Evolutionary conservation across 768 basidiomycete genomes (phyloP).

Genomic region (Mycena pura): DNA sequence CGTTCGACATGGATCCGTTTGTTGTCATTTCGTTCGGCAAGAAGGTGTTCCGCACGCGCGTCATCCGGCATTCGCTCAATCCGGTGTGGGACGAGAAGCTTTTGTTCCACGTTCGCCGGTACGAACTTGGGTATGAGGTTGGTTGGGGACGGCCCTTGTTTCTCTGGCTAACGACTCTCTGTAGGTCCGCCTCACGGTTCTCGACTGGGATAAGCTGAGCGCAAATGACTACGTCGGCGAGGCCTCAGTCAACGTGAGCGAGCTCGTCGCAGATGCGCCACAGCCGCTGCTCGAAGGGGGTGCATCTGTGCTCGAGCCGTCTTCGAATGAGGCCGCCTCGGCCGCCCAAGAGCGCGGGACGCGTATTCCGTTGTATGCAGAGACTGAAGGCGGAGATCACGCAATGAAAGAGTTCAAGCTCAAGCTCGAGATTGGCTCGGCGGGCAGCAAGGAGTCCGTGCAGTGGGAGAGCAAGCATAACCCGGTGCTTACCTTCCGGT

Average conservation of each 20-base stretch:
- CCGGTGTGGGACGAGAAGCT: slow-evolving; percentile 96
- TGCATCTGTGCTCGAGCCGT: no score
- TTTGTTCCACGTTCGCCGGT: slow-evolving; percentile 91
- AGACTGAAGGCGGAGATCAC: slow-evolving; percentile 57
- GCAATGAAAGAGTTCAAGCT: slow-evolving; percentile 80
- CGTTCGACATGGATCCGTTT: slow-evolving; percentile 98
- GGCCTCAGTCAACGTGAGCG: slow-evolving; percentile 69
- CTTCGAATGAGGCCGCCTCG: slow-evolving; percentile 6
- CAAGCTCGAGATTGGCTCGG: slow-evolving; percentile 45
- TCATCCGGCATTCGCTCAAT: slow-evolving; percentile 82
- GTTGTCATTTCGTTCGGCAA: slow-evolving; percentile 96
- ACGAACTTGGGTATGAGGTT: slow-evolving; percentile 67
- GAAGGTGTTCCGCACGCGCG: slow-evolving; percentile 93
- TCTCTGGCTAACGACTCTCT: slow-evolving; percentile 22
- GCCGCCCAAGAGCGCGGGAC: slow-evolving; percentile 54
- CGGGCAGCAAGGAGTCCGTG: slow-evolving; percentile 59
- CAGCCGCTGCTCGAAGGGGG: slow-evolving; percentile 61
- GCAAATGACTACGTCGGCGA: slow-evolving; percentile 92
- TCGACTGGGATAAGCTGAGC: slow-evolving; percentile 96
- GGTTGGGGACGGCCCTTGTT: background rate
- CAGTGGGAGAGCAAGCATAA: slow-evolving; percentile 77
- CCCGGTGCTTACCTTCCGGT: slow-evolving; percentile 76
- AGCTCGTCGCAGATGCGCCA: slow-evolving; percentile 71
- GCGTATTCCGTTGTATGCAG: slow-evolving; percentile 53
- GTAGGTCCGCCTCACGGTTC: slow-evolving; percentile 79